Evolutionary conservation across 2,329 filamentous ascomycete genomes (phyloP), one percentile per base, ranked within the genome.

Genomic region (Tothia fuscella): DNA sequence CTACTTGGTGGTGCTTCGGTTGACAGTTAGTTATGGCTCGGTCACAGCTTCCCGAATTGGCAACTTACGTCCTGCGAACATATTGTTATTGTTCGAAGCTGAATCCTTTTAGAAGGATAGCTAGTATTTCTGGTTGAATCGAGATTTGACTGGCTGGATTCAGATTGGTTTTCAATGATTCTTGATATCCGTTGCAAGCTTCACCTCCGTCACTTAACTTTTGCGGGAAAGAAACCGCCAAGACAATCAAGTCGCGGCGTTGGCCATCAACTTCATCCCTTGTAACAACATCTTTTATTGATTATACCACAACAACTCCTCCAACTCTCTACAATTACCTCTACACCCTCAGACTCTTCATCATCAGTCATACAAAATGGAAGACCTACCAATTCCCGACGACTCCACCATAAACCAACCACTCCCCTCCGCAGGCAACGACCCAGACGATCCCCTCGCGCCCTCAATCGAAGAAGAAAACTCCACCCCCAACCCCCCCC

Each of bases 401-500:
- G 17, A 4, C 6, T 33, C 39, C 5, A 12, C n/a, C 35, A 25
- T 26, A 26, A 31, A 43, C 19, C 24, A 21, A 22, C 25, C 31
- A 13, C 39, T 43, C 22, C 38, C 44, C 6, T 43, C 34, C 34
- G 43, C 36, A 12, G 37, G 32, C 5, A 19, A 41, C 26, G 42
- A 47, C 21, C 42, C 42, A 7, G 31, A 25, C 37, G 44, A 46
- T 28, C 38, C 44, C n/a, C 30, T 43, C 6, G 28, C 31, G 17
- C 38, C 45, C 17, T 34, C 43, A 19, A 35, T 38, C 26, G 38
- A 46, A 40, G 45, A 46, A 45, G 45, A 46, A 22, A 36, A 47
- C 29, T 6, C 7, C 9, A 32, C 30, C 14, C 32, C 38, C 20
- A 45, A 32, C 22, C 38, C 44, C n/a, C 39, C 45, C 14, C n/a